Evolutionary conservation across 2,329 filamentous ascomycete genomes (phyloP).

Genomic region (Alternaria tenuissima): DNA sequence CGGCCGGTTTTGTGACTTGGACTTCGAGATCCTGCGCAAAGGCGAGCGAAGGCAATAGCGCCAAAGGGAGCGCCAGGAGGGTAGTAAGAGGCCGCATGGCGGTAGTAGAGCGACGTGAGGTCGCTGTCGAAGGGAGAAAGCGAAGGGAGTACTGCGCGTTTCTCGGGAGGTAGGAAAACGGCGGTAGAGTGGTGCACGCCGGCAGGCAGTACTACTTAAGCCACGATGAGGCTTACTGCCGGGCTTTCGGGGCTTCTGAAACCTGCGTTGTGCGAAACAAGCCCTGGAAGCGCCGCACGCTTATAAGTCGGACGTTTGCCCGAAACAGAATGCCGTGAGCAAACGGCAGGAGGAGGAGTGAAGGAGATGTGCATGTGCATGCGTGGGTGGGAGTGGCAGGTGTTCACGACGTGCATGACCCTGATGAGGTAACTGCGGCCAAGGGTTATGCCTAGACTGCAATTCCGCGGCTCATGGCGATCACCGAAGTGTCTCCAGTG

Average conservation of each 20-base stretch:
- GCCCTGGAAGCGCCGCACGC: conserved; percentile 12
- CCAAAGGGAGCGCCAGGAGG: conserved; percentile 33
- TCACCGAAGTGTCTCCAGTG: conserved; percentile 4
- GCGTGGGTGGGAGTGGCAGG: conserved; percentile 1
- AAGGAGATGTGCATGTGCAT: conserved; percentile 1
- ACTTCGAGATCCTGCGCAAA: conserved; percentile 48
- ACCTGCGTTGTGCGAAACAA: conserved; percentile 17
- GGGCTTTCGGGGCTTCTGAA: conserved; percentile 22
- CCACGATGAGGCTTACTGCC: conserved; percentile 16
- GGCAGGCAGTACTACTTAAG: conserved; percentile 7
- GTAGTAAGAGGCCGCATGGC: conserved; percentile 41
- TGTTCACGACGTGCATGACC: conserved; percentile 13
- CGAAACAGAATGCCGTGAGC: conserved; percentile 1
- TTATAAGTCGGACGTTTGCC: conserved; percentile 7
- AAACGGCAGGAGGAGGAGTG: not conserved
- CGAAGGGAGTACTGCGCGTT: conserved; percentile 2
- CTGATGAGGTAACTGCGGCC: conserved; percentile 8
- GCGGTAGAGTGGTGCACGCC: conserved; percentile 5
- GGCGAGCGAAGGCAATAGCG: conserved; percentile 32
- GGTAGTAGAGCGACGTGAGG: conserved; percentile 11
- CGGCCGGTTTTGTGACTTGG: conserved; percentile 52
- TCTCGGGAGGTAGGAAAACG: conserved; percentile 7
- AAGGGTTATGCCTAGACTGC: conserved; percentile 5
- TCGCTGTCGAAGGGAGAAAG: not conserved
- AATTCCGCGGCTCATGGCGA: conserved; percentile 6